These are phyloP conservation scores for Ustilago sp. DNA, from an alignment of 1,284 basidiomycete species.

Conservation along the genomic window DNA sequence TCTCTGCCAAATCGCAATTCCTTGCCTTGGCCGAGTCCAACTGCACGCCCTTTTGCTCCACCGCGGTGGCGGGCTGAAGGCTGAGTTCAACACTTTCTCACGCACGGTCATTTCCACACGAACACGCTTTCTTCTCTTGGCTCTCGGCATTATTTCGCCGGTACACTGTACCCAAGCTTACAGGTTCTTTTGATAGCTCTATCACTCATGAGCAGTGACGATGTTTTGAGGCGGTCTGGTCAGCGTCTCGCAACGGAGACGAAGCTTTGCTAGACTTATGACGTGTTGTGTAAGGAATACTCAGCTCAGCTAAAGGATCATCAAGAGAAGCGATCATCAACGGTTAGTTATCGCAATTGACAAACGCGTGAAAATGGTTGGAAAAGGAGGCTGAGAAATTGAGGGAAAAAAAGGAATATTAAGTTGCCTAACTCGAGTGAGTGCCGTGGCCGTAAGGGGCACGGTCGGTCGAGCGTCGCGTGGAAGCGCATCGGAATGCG, in stretches of 20 bases:
- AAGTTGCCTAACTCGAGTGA: too few relatives aligned
- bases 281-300: background rate
- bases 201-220: background rate
- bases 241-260: background rate
- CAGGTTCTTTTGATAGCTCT: too few relatives aligned
- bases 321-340: too few relatives aligned
- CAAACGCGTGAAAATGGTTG: too few relatives aligned
- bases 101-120: background rate
- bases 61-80: background rate
- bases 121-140: background rate
- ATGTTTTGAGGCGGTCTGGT: background rate
- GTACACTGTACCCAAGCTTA: background rate
- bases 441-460: too few relatives aligned
- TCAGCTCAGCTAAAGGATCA: background rate
- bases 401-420: too few relatives aligned
- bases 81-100: background rate
- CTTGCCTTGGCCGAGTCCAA: background rate
- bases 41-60: background rate
- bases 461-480: too few relatives aligned
- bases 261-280: background rate
- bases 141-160: background rate
- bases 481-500: too few relatives aligned
- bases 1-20: background rate
- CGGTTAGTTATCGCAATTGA: too few relatives aligned
- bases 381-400: too few relatives aligned